phyloP scores from a whole-genome alignment of 1,284 basidiomycete genomes.

The Chondrostereum purpureum region DNA sequence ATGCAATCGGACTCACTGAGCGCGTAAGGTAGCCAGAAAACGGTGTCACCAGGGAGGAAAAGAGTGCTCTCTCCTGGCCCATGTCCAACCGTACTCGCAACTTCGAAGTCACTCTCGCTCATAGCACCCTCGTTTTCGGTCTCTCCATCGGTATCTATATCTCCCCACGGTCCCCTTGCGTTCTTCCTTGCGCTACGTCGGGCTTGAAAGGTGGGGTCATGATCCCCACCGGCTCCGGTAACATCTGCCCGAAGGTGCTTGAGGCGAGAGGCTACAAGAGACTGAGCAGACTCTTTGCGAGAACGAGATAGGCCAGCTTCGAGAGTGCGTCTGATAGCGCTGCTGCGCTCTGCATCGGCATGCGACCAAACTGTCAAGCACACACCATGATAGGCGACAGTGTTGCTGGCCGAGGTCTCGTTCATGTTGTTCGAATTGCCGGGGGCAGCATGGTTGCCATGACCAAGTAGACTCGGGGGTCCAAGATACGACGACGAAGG shows the following conservation, averaged over 20 bases:
- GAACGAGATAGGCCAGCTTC: constrained; percentile 57
- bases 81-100: constrained; percentile 67
- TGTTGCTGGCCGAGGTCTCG: constrained; percentile 34
- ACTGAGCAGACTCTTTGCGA: constrained; percentile 74
- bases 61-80: constrained; percentile 80
- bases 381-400: constrained; percentile 80
- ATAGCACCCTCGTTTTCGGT: constrained; percentile 67
- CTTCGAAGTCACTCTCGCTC: constrained; percentile 79
- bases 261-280: constrained; percentile 56
- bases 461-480: constrained; percentile 51
- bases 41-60: constrained; percentile 80
- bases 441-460: constrained; percentile 35
- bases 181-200: constrained; percentile 49
- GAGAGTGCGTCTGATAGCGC: constrained; percentile 74
- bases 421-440: constrained; percentile 33
- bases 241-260: constrained; percentile 55
- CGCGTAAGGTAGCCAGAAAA: constrained; percentile 91
- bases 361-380: constrained; percentile 92
- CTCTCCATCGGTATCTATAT: constrained; percentile 66
- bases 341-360: constrained; percentile 80
- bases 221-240: constrained; percentile 30
- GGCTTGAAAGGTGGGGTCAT: constrained; percentile 49
- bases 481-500: constrained; percentile 75
- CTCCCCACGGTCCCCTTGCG: constrained; percentile 66
- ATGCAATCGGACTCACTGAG: constrained; percentile 52